phyloP scores from a whole-genome alignment of 495 filamentous ascomycete genomes.

The Xylaria scruposa region DNA sequence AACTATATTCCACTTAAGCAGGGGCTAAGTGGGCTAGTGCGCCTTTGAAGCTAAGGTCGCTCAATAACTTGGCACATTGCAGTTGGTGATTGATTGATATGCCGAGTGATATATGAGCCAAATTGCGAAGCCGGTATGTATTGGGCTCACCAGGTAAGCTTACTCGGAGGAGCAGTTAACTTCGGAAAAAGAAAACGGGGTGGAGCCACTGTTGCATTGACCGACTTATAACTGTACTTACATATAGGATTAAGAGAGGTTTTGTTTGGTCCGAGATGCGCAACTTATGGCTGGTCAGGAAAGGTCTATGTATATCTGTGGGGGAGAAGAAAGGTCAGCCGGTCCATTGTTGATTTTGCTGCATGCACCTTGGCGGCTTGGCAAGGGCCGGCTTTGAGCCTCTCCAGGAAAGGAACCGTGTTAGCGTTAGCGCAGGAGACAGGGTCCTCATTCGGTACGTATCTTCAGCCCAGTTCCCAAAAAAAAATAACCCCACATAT shows the following conservation, averaged over 20 bases:
- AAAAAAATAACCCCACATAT: slow-evolving; percentile 15
- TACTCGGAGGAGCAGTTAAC: background rate
- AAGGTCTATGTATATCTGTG: background rate
- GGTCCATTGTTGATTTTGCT: slow-evolving; percentile 22
- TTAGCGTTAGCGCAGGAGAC: slow-evolving; percentile 20
- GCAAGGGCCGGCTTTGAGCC: slow-evolving; percentile 26
- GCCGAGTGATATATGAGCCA: background rate
- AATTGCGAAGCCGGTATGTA: background rate
- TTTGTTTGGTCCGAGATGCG: background rate
- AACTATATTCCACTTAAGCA: background rate
- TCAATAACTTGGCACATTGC: background rate
- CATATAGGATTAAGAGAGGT: background rate
- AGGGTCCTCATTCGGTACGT: slow-evolving; percentile 24
- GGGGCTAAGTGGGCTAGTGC: background rate
- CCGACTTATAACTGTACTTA: background rate
- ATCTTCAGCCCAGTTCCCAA: slow-evolving; percentile 17
- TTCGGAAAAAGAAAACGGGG: background rate
- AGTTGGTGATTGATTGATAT: background rate
- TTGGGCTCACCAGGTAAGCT: background rate
- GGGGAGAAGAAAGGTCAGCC: slow-evolving; percentile 25
- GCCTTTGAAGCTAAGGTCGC: background rate
- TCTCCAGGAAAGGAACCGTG: slow-evolving; percentile 26
- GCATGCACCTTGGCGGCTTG: slow-evolving; percentile 24
- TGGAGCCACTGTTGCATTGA: background rate
- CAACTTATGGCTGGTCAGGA: background rate